These are phyloP conservation scores for Fusarium devonianum DNA, from an alignment of 2,329 filamentous ascomycete genomes.

Conservation along the genomic window DNA sequence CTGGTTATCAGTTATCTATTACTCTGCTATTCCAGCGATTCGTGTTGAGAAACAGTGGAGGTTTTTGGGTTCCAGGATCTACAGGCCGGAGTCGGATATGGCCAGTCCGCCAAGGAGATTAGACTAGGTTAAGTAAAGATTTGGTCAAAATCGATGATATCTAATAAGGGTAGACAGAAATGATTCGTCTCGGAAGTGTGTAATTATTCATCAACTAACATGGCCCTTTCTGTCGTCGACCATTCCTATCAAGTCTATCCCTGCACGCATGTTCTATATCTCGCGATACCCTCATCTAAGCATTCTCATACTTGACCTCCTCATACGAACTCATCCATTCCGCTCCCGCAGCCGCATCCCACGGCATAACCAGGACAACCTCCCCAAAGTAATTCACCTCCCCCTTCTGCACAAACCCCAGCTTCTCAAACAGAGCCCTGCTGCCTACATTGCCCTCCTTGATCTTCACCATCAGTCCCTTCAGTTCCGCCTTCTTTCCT, in stretches of 20 bases:
- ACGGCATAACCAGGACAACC: constrained; percentile 57
- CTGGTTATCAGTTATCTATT: no score
- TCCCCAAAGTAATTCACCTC: constrained; percentile 67
- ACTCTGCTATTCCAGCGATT: no score
- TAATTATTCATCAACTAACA: no score
- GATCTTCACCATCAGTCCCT: constrained; percentile 63
- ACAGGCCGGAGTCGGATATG: neutral
- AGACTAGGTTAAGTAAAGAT: neutral
- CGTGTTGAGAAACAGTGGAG: neutral
- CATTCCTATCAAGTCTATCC: no score
- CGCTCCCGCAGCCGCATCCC: constrained; percentile 36
- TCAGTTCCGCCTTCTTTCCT: constrained; percentile 29
- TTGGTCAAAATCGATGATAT: neutral
- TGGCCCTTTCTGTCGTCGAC: no score
- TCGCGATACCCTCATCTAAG: neutral
- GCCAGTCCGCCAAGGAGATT: neutral
- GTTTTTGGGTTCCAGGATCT: neutral
- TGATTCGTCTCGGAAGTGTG: neutral
- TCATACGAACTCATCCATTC: constrained; percentile 36
- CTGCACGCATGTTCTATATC: neutral
- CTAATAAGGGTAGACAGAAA: no score
- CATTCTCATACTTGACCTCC: constrained; percentile 36
- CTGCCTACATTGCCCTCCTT: constrained; percentile 63
- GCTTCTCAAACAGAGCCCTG: constrained; percentile 57
- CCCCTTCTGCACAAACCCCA: constrained; percentile 62